Base-by-base conservation (phyloP, 345 rosid genomes). In the Reutealis trisperma region DNA sequence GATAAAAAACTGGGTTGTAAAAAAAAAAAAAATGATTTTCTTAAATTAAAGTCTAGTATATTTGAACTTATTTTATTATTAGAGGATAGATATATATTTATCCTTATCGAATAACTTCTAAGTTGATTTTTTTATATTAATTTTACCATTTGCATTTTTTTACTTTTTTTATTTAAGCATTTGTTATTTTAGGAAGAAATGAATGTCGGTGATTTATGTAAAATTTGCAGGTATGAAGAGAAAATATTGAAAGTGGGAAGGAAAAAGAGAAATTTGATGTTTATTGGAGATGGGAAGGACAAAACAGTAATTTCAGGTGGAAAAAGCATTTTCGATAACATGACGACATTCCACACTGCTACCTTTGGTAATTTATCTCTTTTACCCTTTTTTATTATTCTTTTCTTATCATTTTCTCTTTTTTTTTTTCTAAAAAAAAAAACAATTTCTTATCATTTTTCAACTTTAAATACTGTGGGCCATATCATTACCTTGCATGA, bases 331-430 rank as follows among this genome's bases (percentile, higher is more conserved):
- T 72, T 64, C 8, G 90, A 91, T 44, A 79, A 88, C 65, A 14
- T 94, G 21, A 96, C 99, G 0, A 96, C 99, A 41, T 96, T 96
- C 85, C 97, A 88, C 84, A 96, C 99, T 18, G 97, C 99, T 6
- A 79, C 98, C 27, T 96, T 96, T 59, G 99, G 99, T 96, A 85
- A 83, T 16, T 13, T 16, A 18, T 16, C 37, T 70, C 37, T 5
- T 4, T 24, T 41, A 13, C 47, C 14, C 2, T 30, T 19, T 24
- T 57, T 54, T 71, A 27, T 37, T 37, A 37, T 5, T 37, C 41
- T 37, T 16, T 21, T 4, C 8, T 7, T 4, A n/a, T 30, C 27
- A 45, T 41, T 21, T 30, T 41, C 25, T 9, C 8, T 1, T 0
- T 14, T 8, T 59, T 37, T 37, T 37, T 37, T 37, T 37, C 6